These are phyloP conservation scores for Ceratobasidium sp. DNA, from an alignment of 1,284 basidiomycete species.

Conservation along the genomic window DNA sequence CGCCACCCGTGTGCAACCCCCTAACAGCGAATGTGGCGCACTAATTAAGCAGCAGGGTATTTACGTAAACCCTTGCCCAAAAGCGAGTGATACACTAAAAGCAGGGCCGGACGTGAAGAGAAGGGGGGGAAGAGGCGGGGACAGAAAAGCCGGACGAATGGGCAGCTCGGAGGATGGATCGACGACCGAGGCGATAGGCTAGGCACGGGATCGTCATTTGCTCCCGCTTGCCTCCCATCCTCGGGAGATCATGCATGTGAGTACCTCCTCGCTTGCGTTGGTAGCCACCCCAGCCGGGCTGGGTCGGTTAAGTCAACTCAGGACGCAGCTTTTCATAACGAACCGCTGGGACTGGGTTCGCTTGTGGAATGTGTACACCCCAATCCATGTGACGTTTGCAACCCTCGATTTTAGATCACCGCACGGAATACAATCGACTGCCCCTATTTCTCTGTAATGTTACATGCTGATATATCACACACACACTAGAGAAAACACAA, in stretches of 20 bases:
- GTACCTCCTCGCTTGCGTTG: background rate
- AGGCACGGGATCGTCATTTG: background rate
- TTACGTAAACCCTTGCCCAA: conserved; percentile 26
- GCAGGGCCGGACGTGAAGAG: background rate
- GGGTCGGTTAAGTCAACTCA: background rate
- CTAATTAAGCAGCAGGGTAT: conserved; percentile 10
- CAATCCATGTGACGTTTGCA: background rate
- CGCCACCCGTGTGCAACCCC: background rate
- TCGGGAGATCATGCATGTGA: no score
- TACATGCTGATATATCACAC: conserved; percentile 30
- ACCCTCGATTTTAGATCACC: conserved; percentile 31
- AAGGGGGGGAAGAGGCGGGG: background rate
- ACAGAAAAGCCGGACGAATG: background rate
- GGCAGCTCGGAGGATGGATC: no score
- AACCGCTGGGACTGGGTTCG: no score
- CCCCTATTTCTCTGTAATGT: conserved; percentile 30
- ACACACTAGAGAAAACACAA: conserved; percentile 18
- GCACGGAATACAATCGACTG: conserved; percentile 22
- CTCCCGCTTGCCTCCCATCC: no score
- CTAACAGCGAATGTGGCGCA: conserved; percentile 12
- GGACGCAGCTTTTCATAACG: background rate
- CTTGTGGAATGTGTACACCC: no score
- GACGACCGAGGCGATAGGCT: background rate
- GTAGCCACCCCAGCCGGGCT: background rate
- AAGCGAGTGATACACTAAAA: background rate